A percentile compares a stretch with the other conserved stretches of the same genome.
These are phyloP conservation scores for Lycium ferocissimum DNA, from an alignment of 257 asterid genomes.

Conservation along the genomic window DNA sequence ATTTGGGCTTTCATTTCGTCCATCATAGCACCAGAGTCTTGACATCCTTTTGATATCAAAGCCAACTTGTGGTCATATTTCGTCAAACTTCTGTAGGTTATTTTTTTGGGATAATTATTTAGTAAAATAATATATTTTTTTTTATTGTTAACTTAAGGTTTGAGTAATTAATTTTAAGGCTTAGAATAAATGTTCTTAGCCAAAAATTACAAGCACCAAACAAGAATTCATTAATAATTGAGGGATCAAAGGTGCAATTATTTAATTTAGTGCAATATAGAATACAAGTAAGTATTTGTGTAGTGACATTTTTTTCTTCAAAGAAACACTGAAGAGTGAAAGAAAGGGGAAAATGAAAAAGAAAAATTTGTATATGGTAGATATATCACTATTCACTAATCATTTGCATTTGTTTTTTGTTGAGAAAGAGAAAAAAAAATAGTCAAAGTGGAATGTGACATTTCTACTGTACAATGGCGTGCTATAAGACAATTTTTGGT, in stretches of 20 bases:
- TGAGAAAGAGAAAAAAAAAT: neutral
- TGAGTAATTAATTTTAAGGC: too few relatives aligned
- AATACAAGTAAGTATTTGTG: neutral
- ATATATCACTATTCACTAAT: slow-evolving; percentile 36
- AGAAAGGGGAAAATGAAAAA: neutral
- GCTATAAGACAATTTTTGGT: slow-evolving; percentile 37
- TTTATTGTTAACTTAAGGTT: too few relatives aligned
- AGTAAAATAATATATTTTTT: too few relatives aligned
- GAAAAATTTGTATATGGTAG: neutral
- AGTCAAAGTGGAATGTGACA: slow-evolving; percentile 47
- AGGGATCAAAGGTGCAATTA: neutral
- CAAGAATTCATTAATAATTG: neutral
- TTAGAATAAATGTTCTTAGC: too few relatives aligned
- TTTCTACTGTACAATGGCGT: slow-evolving; percentile 50
- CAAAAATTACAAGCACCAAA: neutral
- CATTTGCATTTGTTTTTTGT: slow-evolving; percentile 35
- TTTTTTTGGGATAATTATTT: too few relatives aligned
- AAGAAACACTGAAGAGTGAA: neutral
- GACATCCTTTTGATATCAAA: too few relatives aligned
- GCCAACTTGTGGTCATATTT: too few relatives aligned
- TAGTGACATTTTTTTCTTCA: neutral
- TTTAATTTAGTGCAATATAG: neutral
- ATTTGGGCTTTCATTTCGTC: too few relatives aligned
- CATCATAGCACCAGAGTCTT: too few relatives aligned
- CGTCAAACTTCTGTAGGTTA: too few relatives aligned